Base-by-base conservation (phyloP, 176 grass and related monocot genomes). In the Triticum monococcum region DNA sequence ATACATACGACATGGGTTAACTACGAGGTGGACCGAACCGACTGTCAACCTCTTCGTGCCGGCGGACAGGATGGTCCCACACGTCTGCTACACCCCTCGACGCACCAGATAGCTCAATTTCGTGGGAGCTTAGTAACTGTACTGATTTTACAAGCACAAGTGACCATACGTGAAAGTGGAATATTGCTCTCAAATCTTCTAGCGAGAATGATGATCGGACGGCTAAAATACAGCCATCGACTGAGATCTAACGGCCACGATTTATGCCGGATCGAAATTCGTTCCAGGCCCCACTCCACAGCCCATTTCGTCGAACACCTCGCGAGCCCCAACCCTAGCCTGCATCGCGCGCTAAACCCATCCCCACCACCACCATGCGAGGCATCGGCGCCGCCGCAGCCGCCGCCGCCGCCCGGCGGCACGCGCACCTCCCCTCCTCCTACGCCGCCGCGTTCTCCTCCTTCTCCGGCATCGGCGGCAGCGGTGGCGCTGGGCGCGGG, bases 361-460 rank as follows among this genome's bases (percentile, higher is more conserved):
- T 56, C 56, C 7, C 60, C 73, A 41, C 75, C 74, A 22, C 45
- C 60, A 52, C 81, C 48, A 91, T 88, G 89, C 76, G 89, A 81
- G 81, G 61, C 48, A 41, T 91, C 36, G 85, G 75, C 80, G 85
- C 89, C 80, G 89, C 81, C 41, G 67, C 74, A 50, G 88, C 75
- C 52, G 88, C 88, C 77, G 89, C 87, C 83, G 85, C 87, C 83
- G 89, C 65, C 12, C 79, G 93, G 33, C 85, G 93, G 75, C 81
- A 80, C 57, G 69, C 85, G 17, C 72, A 86, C 52, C 60, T 92
- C 75, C 54, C 86, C 2, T 70, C 83, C 63, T 87, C 84, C 74
- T 84, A 75, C 71, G 68, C 81, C 23, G 65, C 79, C 9, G 85
- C 75, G 16, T 79, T 83, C 28, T 92, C 89, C 67, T 95, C 88